A percentile compares a stretch with the other conserved stretches of the same genome.
These are phyloP conservation scores for Fremontodendron californicum DNA, from an alignment of 345 rosid genomes.

Conservation along the genomic window DNA sequence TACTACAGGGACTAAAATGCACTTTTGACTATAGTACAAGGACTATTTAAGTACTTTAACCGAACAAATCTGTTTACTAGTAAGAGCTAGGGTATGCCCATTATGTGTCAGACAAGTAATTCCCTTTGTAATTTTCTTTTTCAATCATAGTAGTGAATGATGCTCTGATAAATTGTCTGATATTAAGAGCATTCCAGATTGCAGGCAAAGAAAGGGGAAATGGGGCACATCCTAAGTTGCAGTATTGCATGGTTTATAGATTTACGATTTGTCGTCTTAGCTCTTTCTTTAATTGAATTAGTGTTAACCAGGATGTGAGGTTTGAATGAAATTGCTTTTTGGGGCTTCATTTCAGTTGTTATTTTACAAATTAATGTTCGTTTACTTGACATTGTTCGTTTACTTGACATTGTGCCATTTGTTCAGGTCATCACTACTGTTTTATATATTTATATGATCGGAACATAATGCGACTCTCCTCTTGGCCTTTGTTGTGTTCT, in stretches of 20 bases:
- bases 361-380: background rate
- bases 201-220: background rate
- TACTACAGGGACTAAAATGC: no score
- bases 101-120: background rate
- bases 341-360: background rate
- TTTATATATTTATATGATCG: background rate
- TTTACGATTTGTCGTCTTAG: background rate
- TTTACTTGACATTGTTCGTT: background rate
- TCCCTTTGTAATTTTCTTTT: background rate
- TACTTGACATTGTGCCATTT: background rate
- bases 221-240: background rate
- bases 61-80: background rate
- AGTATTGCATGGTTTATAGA: background rate
- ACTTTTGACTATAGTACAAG: no score
- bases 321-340: background rate
- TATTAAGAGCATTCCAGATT: background rate
- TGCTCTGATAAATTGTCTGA: background rate
- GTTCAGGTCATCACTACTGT: background rate
- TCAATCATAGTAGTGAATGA: background rate
- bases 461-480: background rate
- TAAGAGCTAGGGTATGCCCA: background rate
- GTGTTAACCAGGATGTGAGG: background rate
- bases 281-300: conserved; percentile 23
- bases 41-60: no score
- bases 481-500: background rate